These are phyloP conservation scores for Naganishia sp. DNA, from an alignment of 1,284 basidiomycete genomes.

Conservation along the genomic window DNA sequence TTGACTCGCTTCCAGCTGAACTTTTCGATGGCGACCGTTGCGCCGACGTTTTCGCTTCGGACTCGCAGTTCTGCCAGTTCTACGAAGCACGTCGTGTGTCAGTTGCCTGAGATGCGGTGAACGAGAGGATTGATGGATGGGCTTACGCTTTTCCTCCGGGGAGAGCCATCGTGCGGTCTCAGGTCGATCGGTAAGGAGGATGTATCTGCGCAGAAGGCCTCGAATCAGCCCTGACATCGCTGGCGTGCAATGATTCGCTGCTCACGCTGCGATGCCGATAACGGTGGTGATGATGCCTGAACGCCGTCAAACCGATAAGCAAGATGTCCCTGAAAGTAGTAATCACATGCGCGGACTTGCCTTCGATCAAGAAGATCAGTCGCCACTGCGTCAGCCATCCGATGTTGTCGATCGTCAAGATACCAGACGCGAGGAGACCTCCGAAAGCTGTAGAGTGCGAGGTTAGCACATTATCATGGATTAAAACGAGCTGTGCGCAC, in stretches of 20 bases:
- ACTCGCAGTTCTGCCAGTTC: conserved; percentile 30
- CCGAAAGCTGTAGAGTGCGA: too few relatives aligned
- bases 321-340: neutral
- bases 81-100: neutral
- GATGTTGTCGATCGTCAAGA: conserved; percentile 28
- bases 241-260: neutral
- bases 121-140: neutral
- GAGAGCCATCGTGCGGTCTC: conserved; percentile 49
- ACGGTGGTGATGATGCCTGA: conserved; percentile 48
- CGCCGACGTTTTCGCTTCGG: conserved; percentile 52
- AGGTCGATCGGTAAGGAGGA: conserved; percentile 49
- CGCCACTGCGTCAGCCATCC: conserved; percentile 26
- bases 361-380: conserved; percentile 49
- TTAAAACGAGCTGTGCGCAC: too few relatives aligned
- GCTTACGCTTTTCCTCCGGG: conserved; percentile 41
- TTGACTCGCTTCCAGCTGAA: conserved; percentile 37
- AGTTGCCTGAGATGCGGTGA: too few relatives aligned
- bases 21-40: conserved; percentile 44
- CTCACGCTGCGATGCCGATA: conserved; percentile 37
- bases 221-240: neutral
- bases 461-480: too few relatives aligned
- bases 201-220: conserved; percentile 33
- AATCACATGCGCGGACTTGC: neutral
- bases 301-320: neutral
- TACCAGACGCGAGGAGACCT: conserved; percentile 30